Evolutionary conservation across 768 basidiomycete genomes (phyloP).

Genomic region (Gymnopilus junonius): DNA sequence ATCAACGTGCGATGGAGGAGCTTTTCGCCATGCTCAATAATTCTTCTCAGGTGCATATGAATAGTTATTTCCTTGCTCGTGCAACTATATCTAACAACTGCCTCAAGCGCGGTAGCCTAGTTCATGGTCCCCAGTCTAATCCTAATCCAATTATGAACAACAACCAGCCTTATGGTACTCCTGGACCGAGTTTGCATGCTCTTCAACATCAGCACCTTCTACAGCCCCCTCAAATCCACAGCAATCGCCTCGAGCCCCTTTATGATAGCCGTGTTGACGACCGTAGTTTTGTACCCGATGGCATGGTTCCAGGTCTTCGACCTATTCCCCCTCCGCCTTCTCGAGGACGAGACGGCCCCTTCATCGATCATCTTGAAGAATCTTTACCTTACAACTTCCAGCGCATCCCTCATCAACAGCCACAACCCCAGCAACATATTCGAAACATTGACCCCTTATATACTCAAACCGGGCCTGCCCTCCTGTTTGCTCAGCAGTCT

Average conservation of each 20-base stretch:
- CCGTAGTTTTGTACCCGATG: constrained; percentile 80
- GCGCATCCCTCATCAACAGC: constrained; percentile 46
- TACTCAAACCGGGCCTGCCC: constrained; percentile 42
- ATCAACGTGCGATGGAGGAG: constrained; percentile 74
- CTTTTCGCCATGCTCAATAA: constrained; percentile 81
- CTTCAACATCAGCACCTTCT: constrained; percentile 47
- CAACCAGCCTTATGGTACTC: constrained; percentile 36
- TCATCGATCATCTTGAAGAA: constrained; percentile 66
- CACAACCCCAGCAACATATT: constrained; percentile 46
- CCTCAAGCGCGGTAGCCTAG: constrained; percentile 38
- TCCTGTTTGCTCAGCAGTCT: constrained; percentile 59
- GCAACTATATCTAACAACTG: constrained; percentile 3
- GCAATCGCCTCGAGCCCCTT: constrained; percentile 64
- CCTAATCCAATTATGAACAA: constrained; percentile 24
- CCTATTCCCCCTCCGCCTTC: constrained; percentile 64
- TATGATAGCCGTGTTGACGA: constrained; percentile 80
- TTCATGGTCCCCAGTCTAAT: constrained; percentile 25
- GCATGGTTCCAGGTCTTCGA: constrained; percentile 84
- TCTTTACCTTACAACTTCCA: constrained; percentile 63
- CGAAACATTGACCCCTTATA: constrained; percentile 63
- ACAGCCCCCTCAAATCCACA: constrained; percentile 48
- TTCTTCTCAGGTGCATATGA: constrained; percentile 66
- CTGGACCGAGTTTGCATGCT: constrained; percentile 41
- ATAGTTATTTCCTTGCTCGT: neutral
- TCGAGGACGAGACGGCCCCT: constrained; percentile 60